Evolutionary conservation across 371 early-diverging fungal species (phyloP).

Genomic region (Conidiobolus incongruus): DNA sequence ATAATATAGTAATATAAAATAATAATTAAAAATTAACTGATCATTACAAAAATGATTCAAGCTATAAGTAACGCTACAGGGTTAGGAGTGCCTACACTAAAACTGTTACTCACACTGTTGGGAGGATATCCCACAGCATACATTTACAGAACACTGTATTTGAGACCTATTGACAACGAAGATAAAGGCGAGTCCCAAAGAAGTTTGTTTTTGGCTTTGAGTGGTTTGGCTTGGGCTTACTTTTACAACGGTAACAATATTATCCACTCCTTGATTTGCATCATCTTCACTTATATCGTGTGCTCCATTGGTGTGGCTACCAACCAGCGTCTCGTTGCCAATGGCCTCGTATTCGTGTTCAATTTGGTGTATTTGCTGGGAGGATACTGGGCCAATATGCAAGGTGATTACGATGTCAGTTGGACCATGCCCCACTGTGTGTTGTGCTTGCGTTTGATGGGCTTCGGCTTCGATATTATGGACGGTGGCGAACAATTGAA

Average conservation of each 20-base stretch:
- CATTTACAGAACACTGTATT: constrained; percentile 10
- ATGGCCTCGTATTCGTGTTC: constrained; percentile 22
- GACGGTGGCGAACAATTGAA: not conserved
- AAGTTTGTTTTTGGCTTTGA: constrained; percentile 18
- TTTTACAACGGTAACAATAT: constrained; percentile 30
- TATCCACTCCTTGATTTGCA: constrained; percentile 28
- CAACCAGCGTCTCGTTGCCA: constrained; percentile 8
- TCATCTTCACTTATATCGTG: constrained; percentile 21
- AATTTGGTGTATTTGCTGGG: constrained; percentile 31
- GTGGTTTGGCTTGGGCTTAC: constrained; percentile 24
- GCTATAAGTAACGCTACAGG: no score
- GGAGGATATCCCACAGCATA: constrained; percentile 21
- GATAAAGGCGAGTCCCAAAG: constrained; percentile 9
- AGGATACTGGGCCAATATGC: constrained; percentile 24
- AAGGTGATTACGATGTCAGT: constrained; percentile 35
- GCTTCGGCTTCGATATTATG: constrained; percentile 14
- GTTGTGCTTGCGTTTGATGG: constrained; percentile 43
- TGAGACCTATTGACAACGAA: constrained; percentile 11
- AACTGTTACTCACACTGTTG: constrained; percentile 19
- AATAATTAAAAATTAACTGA: no score
- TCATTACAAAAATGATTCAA: no score
- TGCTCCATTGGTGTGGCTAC: constrained; percentile 10
- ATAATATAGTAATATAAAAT: no score
- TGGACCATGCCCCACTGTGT: constrained; percentile 57
- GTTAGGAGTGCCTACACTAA: constrained; percentile 8